Evolutionary conservation across 2,329 filamentous ascomycete species (phyloP).

Genomic region (Beauveria bassiana): DNA sequence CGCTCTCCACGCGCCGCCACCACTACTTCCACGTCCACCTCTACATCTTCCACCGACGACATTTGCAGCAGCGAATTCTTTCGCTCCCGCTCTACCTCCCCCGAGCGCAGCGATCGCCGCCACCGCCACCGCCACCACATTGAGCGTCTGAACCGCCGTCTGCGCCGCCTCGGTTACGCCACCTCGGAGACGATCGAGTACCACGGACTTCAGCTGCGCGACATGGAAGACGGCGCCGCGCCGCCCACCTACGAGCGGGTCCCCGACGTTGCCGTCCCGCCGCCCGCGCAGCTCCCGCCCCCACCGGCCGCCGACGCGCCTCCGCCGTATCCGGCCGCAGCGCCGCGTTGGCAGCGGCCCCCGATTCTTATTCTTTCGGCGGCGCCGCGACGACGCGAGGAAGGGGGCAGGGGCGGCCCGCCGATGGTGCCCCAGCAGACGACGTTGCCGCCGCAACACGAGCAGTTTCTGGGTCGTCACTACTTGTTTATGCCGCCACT

Average conservation of each 20-base stretch:
- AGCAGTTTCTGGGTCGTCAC: not conserved
- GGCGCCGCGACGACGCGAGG: not conserved
- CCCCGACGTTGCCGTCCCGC: not conserved
- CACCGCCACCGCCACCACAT: not conserved
- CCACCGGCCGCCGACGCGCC: not conserved
- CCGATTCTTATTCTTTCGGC: too few relatives aligned
- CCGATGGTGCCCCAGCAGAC: not conserved
- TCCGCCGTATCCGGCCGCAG: not conserved
- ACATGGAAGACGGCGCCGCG: not conserved
- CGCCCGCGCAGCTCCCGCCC: not conserved
- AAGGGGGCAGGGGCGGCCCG: not conserved
- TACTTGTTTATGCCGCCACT: slow-evolving; percentile 3
- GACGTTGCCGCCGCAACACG: not conserved
- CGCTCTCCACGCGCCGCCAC: not conserved
- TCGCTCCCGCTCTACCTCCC: not conserved
- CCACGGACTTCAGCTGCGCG: slow-evolving; percentile 2
- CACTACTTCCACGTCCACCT: too few relatives aligned
- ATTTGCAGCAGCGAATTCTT: not conserved
- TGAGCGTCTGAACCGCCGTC: slow-evolving; percentile 3
- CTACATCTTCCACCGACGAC: not conserved
- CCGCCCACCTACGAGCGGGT: not conserved
- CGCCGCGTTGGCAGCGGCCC: too few relatives aligned
- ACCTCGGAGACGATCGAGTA: not conserved
- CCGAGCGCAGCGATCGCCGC: not conserved
- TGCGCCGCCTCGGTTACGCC: slow-evolving; percentile 1